Evolutionary conservation across 1,139 yeast genomes (phyloP).

Genomic region (Pichia cactophila): DNA sequence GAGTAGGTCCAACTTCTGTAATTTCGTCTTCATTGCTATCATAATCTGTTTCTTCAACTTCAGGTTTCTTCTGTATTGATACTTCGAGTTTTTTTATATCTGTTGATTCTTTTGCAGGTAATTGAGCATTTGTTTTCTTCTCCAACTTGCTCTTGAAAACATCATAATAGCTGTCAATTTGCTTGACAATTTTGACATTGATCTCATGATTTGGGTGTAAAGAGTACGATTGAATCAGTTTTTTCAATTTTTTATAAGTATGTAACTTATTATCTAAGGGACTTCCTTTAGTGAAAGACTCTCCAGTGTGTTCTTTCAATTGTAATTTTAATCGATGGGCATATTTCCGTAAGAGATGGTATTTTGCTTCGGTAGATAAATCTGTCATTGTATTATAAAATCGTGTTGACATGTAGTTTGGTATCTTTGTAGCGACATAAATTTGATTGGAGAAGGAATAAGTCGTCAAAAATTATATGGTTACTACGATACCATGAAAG

Average conservation of each 20-base stretch:
- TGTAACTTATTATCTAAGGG: conserved; percentile 6
- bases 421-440: not conserved
- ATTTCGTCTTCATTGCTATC: conserved; percentile 5
- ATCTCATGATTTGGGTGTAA: not conserved
- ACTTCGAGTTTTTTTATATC: not conserved
- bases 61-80: not conserved
- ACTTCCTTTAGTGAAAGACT: conserved; percentile 6
- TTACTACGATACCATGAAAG: no score
- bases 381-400: not conserved
- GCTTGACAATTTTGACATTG: not conserved
- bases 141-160: not conserved
- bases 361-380: not conserved
- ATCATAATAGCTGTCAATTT: conserved; percentile 5
- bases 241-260: conserved; percentile 10
- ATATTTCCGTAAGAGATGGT: conserved; percentile 1
- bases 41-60: not conserved
- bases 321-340: conserved; percentile 7
- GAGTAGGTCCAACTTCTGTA: conserved; percentile 63
- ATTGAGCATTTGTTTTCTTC: not conserved
- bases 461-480: no score
- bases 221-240: conserved; percentile 1
- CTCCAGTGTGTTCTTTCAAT: conserved; percentile 10
- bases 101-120: not conserved
- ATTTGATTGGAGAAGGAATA: no score
- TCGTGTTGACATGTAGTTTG: not conserved